These are phyloP conservation scores for Raddia guianensis DNA, from an alignment of 176 grass and related monocot species.

Conservation along the genomic window DNA sequence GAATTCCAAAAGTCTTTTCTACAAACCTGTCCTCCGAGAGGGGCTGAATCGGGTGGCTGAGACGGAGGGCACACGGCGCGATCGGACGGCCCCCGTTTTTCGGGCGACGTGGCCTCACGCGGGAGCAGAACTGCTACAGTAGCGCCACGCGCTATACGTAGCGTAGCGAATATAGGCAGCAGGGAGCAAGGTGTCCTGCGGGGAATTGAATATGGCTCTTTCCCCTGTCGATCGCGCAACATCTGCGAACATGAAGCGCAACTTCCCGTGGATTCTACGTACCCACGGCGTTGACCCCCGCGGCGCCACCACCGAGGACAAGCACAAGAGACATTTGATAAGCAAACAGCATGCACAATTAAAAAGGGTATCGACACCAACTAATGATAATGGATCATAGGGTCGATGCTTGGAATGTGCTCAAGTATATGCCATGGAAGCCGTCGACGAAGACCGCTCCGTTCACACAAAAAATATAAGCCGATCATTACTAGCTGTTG, in stretches of 20 bases:
- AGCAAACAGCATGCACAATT: background rate
- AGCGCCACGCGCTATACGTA: too few species aligned
- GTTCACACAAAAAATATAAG: background rate
- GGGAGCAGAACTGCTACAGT: too few species aligned
- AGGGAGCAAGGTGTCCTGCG: too few species aligned
- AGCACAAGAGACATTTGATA: background rate
- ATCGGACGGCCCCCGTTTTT: too few species aligned
- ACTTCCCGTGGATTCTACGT: background rate
- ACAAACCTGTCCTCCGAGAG: too few species aligned
- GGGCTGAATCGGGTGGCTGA: too few species aligned
- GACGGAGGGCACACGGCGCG: too few species aligned
- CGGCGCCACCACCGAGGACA: background rate
- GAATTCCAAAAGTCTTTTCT: too few species aligned
- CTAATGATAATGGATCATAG: background rate
- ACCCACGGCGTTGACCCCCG: background rate
- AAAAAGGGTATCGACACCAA: background rate
- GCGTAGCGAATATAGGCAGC: too few species aligned
- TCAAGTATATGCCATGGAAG: background rate
- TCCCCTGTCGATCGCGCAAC: background rate
- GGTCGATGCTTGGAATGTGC: slow-evolving; percentile 9
- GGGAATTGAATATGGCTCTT: background rate
- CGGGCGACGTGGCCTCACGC: too few species aligned
- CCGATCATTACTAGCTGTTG: background rate
- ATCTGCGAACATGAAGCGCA: background rate
- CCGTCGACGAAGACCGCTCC: slow-evolving; percentile 13